These are phyloP conservation scores for Arctium lappa DNA, from an alignment of 129 eudicot species.

Conservation along the genomic window DNA sequence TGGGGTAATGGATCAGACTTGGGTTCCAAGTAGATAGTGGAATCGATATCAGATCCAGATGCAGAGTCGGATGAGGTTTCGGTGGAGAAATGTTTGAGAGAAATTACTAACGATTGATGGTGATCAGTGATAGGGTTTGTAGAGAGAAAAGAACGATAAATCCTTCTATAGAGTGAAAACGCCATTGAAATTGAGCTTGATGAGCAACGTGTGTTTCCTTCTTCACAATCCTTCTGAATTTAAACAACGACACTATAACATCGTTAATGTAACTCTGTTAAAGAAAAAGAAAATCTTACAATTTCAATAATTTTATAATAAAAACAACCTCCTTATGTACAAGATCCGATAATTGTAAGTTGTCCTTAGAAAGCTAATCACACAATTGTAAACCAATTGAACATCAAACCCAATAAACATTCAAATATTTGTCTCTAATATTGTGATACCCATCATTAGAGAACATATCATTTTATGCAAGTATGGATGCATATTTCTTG, in stretches of 20 bases:
- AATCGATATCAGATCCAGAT: conserved; percentile 24
- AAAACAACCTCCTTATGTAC: neutral
- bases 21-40: conserved; percentile 20
- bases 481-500: neutral
- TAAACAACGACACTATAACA: neutral
- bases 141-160: conserved; percentile 30
- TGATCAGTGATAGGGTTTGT: conserved; percentile 10
- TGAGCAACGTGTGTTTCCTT: neutral
- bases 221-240: conserved; percentile 6
- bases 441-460: neutral
- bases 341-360: too few relatives aligned
- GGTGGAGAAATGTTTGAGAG: conserved; percentile 28
- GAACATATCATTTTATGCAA: neutral
- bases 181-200: conserved; percentile 40
- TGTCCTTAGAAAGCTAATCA: neutral
- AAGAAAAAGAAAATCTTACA: neutral
- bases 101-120: conserved; percentile 17
- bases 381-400: neutral
- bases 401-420: neutral
- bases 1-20: conserved; percentile 26
- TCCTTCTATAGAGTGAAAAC: conserved; percentile 50
- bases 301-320: neutral
- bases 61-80: conserved; percentile 10
- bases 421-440: neutral
- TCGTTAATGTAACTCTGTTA: neutral